Percentiles rank a stretch among this genome's conserved stretches.
These are phyloP conservation scores for Boehmeria nivea DNA, from an alignment of 306 rosid species.

Conservation along the genomic window DNA sequence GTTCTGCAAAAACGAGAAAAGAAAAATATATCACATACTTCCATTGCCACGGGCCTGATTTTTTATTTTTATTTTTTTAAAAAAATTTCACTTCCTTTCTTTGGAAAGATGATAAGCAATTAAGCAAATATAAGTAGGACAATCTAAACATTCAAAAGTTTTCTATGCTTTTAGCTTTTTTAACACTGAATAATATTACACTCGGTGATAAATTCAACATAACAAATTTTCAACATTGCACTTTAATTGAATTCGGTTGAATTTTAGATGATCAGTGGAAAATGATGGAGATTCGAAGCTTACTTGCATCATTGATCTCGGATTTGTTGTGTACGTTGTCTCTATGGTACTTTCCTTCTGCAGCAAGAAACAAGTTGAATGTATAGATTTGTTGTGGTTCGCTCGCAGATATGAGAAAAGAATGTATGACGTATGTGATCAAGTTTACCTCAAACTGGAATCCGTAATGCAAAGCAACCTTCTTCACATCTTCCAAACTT, in stretches of 20 bases:
- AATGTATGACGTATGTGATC: conserved; percentile 16
- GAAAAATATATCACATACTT: not conserved
- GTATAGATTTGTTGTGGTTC: not conserved
- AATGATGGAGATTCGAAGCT: conserved; percentile 22
- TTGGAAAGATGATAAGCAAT: too few species aligned
- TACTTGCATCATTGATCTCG: conserved; percentile 95
- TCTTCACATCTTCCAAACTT: conserved; percentile 94
- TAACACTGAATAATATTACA: too few species aligned
- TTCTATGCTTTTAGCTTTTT: too few species aligned
- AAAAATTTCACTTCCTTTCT: too few species aligned
- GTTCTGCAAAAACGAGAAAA: conserved; percentile 52
- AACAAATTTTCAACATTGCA: too few species aligned
- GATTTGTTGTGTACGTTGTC: conserved; percentile 85
- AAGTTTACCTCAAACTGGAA: conserved; percentile 69
- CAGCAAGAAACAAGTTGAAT: conserved; percentile 22
- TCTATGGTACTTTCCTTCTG: conserved; percentile 80
- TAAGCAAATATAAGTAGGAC: too few species aligned
- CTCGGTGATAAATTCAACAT: too few species aligned
- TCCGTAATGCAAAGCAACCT: conserved; percentile 69
- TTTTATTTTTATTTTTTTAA: too few species aligned
- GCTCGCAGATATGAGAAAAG: not conserved
- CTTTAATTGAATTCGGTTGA: too few species aligned
- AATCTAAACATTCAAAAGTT: too few species aligned
- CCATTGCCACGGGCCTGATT: too few species aligned
- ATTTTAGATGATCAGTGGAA: too few species aligned